Percentiles rank a stretch among this genome's conserved stretches.
Conservation (phyloP, 805 yeast genomes). For the Metschnikowia proteae region DNA sequence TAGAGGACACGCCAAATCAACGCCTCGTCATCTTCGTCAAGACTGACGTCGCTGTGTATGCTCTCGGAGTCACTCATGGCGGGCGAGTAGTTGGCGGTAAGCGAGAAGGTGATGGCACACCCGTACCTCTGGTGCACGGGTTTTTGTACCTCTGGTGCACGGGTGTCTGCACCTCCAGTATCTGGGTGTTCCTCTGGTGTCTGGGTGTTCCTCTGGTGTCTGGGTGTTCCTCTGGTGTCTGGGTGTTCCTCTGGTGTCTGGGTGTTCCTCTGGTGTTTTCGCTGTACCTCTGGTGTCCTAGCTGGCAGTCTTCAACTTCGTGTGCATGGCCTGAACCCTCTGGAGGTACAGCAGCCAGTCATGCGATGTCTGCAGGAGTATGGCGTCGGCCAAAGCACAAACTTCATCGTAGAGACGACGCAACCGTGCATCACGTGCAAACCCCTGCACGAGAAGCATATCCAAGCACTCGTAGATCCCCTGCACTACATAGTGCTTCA, state of each 20-base stretch:
- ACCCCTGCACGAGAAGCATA: constrained; percentile 3
- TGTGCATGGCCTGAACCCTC: constrained; percentile 3
- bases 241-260: no score
- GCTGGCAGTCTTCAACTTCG: neutral
- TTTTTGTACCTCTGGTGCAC: neutral
- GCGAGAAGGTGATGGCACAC: neutral
- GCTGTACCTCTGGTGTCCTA: no score
- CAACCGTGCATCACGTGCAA: neutral
- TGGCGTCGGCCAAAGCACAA: constrained; percentile 11
- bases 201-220: no score
- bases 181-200: no score
- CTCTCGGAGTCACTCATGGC: constrained; percentile 18
- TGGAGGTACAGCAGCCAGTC: constrained; percentile 14
- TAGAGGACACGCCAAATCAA: constrained; percentile 42
- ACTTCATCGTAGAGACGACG: neutral
- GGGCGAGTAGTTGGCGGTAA: neutral
- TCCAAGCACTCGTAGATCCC: constrained; percentile 15
- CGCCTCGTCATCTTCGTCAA: constrained; percentile 45
- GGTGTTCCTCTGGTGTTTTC: no score
- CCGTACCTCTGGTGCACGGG: neutral
- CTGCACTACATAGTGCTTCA: constrained; percentile 15
- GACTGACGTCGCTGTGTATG: constrained; percentile 34
- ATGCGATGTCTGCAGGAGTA: constrained; percentile 10
- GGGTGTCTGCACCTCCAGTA: no score
- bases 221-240: no score